A percentile compares a stretch with the other conserved stretches of the same genome.
Conservation (phyloP, 345 rosid genomes). For the Eucalyptus caleyi region DNA sequence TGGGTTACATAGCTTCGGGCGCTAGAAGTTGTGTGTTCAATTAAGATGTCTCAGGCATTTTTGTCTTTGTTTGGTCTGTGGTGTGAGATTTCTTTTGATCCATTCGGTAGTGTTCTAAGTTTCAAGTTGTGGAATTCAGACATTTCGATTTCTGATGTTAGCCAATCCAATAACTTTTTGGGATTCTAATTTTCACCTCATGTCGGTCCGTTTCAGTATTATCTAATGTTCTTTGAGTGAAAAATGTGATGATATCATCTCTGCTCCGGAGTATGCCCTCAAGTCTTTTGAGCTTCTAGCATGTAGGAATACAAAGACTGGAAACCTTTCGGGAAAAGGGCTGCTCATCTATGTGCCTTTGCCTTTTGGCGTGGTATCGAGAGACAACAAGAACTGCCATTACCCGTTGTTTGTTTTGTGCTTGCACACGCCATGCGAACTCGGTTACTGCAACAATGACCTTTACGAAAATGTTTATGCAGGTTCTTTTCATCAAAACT, state of each 20-base stretch:
- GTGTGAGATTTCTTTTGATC: background rate
- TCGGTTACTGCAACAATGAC: background rate
- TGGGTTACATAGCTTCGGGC: background rate
- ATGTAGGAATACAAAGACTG: background rate
- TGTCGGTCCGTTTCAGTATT: background rate
- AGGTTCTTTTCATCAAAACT: background rate
- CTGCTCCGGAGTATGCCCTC: background rate
- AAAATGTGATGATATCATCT: background rate
- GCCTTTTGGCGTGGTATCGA: background rate
- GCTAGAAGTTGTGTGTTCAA: background rate
- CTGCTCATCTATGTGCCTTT: background rate
- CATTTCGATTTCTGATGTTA: background rate
- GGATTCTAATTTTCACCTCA: background rate
- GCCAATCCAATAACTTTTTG: background rate
- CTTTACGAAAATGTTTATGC: background rate
- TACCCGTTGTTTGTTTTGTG: background rate
- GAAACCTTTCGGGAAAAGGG: background rate
- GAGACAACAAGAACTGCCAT: background rate
- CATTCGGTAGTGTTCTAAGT: background rate
- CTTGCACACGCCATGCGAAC: background rate
- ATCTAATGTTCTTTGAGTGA: background rate
- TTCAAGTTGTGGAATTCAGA: background rate
- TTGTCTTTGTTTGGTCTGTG: background rate
- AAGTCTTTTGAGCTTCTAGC: background rate
- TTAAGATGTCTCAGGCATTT: background rate